A percentile compares a stretch with the other conserved stretches of the same genome.
Conservation (phyloP, 148 eudicot species). For the Cornus kousa region DNA sequence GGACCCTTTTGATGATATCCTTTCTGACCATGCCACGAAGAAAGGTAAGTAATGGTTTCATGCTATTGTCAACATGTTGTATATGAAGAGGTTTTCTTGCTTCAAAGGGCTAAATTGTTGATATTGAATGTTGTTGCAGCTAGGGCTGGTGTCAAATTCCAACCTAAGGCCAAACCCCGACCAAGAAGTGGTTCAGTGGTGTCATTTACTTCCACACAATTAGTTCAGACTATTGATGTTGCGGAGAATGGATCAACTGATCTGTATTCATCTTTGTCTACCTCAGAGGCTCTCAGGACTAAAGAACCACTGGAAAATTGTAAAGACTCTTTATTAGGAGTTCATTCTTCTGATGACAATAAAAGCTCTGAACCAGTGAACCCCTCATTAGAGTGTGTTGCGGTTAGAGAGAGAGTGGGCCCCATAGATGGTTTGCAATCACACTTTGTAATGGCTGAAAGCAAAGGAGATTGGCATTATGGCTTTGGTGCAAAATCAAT, state of each 20-base stretch:
- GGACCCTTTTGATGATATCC: slow-evolving; percentile 25
- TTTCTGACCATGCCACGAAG: slow-evolving; percentile 4
- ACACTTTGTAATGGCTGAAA: slow-evolving; percentile 13
- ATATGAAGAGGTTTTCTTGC: background rate
- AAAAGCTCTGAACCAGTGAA: background rate
- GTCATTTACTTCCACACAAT: slow-evolving; percentile 11
- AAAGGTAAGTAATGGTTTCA: background rate
- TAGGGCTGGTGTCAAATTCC: slow-evolving; percentile 48
- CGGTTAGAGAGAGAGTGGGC: slow-evolving; percentile 19
- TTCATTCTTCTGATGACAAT: slow-evolving; percentile 10
- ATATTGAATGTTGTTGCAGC: slow-evolving; percentile 25
- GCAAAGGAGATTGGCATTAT: slow-evolving; percentile 14
- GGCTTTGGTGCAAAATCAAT: slow-evolving; percentile 17
- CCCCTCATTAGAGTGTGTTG: background rate
- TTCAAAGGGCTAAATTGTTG: background rate
- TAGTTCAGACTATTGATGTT: slow-evolving; percentile 18
- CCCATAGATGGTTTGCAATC: slow-evolving; percentile 13
- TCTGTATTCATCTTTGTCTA: slow-evolving; percentile 12
- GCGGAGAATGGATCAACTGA: slow-evolving; percentile 12
- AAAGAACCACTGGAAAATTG: slow-evolving; percentile 7
- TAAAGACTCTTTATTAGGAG: background rate
- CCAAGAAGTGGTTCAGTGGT: slow-evolving; percentile 30
- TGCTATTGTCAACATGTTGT: background rate
- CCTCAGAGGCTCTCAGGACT: background rate
- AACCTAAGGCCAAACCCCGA: slow-evolving; percentile 56